phyloP scores from a whole-genome alignment of 164 flowering plant genomes.

The Umbellularia californica region DNA sequence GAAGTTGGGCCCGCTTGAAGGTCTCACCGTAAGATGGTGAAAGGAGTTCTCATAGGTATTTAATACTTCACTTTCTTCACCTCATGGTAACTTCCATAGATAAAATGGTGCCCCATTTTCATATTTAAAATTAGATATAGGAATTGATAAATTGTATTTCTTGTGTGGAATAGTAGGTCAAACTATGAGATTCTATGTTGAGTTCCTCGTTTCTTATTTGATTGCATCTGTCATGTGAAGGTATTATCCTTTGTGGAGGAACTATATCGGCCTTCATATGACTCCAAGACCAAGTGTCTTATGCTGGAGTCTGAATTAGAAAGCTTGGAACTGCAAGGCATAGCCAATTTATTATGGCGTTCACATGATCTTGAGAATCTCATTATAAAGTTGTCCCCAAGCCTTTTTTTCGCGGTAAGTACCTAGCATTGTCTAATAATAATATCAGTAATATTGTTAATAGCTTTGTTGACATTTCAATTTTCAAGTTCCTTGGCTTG shows the following conservation, averaged over 20 bases:
- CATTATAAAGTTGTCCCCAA: background rate
- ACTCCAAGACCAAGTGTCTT: constrained; percentile 1
- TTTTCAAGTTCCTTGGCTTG: background rate
- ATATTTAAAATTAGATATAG: too few relatives aligned
- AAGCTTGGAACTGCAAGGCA: background rate
- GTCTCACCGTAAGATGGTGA: too few relatives aligned
- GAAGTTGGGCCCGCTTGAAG: too few relatives aligned
- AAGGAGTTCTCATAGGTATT: too few relatives aligned
- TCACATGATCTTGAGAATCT: constrained; percentile 5
- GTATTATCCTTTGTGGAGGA: background rate
- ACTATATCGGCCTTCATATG: background rate
- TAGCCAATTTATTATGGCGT: background rate
- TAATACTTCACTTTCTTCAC: background rate
- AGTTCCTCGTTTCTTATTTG: background rate
- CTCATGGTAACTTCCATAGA: background rate
- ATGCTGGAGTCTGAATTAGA: background rate
- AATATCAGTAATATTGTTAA: background rate
- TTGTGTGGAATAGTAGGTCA: background rate
- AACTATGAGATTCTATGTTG: background rate
- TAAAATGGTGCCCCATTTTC: background rate
- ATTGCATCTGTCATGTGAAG: background rate
- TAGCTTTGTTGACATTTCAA: background rate
- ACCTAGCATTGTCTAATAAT: background rate
- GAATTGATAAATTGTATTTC: background rate
- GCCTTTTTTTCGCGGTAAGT: background rate